Percentiles rank a stretch among this genome's conserved stretches.
phyloP scores from a whole-genome alignment of 2,329 filamentous ascomycete species.

The Aaosphaeria pasadenensis region DNA sequence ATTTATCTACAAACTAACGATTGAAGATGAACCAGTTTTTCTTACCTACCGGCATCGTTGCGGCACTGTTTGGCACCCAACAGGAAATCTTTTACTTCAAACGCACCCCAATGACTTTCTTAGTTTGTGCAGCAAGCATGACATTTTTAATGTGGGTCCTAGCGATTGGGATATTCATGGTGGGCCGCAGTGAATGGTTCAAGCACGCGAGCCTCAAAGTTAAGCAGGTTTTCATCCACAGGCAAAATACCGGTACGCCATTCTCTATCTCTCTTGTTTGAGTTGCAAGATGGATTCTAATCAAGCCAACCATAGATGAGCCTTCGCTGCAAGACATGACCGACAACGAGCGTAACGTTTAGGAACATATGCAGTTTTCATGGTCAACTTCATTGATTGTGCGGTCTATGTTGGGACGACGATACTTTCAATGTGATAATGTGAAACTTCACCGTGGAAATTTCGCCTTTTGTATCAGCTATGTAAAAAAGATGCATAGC shows the following conservation, averaged over 20 bases:
- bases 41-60: neutral
- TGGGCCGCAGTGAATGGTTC: neutral
- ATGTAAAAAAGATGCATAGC: no score
- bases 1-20: neutral
- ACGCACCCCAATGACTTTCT: neutral
- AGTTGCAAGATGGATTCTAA: no score
- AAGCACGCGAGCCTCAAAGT: neutral
- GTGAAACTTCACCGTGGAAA: no score
- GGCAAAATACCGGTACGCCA: neutral
- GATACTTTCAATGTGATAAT: no score
- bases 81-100: neutral
- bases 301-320: no score
- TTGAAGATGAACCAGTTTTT: neutral
- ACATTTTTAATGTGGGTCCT: neutral
- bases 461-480: no score
- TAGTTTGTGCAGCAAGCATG: neutral
- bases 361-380: no score
- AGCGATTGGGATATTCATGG: neutral
- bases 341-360: no score
- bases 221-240: neutral
- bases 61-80: neutral
- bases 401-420: no score
- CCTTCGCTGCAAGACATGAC: no score
- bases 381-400: no score
- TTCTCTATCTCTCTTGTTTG: neutral